Conservation (phyloP, 192 early-diverging fungal genomes). For the Jimgerdemannia flammicorona region DNA sequence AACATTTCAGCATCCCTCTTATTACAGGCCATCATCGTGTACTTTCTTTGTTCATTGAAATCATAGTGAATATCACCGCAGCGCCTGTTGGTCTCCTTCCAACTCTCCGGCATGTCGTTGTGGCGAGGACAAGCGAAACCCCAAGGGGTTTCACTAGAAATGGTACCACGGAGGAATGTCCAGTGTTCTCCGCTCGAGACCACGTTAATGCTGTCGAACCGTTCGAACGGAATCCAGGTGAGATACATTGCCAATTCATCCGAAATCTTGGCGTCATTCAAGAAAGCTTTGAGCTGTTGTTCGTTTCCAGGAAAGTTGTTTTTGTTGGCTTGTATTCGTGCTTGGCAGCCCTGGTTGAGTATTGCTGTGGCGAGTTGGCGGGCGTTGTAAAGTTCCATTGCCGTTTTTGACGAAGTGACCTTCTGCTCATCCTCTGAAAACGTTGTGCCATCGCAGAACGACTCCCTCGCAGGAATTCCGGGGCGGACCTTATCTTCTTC, state of each 20-base stretch:
- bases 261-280: not conserved
- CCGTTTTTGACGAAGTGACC: not conserved
- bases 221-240: not conserved
- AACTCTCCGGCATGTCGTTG: not conserved
- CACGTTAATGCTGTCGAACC: not conserved
- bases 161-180: not conserved
- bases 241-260: not conserved
- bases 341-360: not conserved
- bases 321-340: not conserved
- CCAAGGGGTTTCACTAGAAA: not conserved
- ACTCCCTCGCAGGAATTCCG: no score
- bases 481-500: no score
- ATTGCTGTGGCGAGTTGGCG: not conserved
- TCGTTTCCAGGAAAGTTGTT: not conserved
- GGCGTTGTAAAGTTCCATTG: not conserved
- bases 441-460: no score
- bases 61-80: not conserved
- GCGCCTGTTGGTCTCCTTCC: not conserved
- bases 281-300: not conserved
- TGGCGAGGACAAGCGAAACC: not conserved
- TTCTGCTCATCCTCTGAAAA: not conserved
- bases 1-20: no score
- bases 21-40: not conserved
- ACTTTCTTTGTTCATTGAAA: not conserved
- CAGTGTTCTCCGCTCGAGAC: not conserved